phyloP scores from a whole-genome alignment of 1,284 basidiomycete genomes.

The Ceratobasidium sp. region DNA sequence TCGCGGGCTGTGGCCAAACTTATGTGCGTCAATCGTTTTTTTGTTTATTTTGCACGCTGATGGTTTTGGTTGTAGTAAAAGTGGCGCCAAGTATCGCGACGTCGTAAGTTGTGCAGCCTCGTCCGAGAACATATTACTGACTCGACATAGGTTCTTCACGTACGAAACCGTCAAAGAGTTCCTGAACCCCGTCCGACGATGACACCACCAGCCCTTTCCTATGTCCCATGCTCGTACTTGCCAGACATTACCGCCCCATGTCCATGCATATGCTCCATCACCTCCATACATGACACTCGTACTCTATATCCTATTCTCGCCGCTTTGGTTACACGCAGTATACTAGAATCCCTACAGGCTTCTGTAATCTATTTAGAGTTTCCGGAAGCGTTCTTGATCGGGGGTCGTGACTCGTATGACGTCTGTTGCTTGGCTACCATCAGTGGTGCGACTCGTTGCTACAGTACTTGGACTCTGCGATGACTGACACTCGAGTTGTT shows the following conservation, averaged over 20 bases:
- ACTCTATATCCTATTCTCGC: not conserved
- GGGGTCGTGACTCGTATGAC: not conserved
- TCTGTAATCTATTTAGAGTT: not conserved
- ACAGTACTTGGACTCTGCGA: not conserved
- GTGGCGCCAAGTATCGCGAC: conserved; percentile 93
- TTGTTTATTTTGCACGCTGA: conserved; percentile 46
- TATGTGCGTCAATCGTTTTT: conserved; percentile 70
- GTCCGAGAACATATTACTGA: not conserved
- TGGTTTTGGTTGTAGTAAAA: conserved; percentile 68
- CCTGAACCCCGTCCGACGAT: conserved; percentile 43
- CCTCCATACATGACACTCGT: not conserved
- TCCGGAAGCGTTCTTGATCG: not conserved
- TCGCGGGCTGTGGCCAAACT: conserved; percentile 91
- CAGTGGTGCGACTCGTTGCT: not conserved
- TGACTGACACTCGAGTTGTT: not conserved
- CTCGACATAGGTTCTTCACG: conserved; percentile 54
- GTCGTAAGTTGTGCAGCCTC: conserved; percentile 57
- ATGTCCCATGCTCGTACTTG: conserved; percentile 32
- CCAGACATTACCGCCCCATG: not conserved
- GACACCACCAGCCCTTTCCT: conserved; percentile 47
- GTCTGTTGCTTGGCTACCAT: not conserved
- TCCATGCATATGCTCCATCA: not conserved
- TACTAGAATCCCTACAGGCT: not conserved
- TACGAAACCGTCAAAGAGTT: conserved; percentile 59
- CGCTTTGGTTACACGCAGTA: not conserved